These are phyloP conservation scores for Boletellus emodensis DNA, from an alignment of 768 basidiomycete genomes.

Conservation along the genomic window DNA sequence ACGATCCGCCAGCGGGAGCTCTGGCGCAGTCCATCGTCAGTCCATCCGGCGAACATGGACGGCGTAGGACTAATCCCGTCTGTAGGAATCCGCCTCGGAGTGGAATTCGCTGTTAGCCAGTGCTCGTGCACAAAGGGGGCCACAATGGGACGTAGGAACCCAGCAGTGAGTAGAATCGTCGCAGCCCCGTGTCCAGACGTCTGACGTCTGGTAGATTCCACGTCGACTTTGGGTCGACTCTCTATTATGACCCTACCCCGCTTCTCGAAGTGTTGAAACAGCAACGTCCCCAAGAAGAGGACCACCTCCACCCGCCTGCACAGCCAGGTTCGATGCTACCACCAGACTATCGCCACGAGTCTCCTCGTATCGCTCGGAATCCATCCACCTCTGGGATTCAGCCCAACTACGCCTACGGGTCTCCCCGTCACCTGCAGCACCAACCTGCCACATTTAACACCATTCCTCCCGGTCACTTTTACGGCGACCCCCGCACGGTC, in stretches of 20 bases:
- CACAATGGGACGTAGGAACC: slow-evolving; percentile 85
- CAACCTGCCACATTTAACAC: slow-evolving; percentile 26
- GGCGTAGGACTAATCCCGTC: background rate
- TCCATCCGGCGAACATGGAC: slow-evolving; percentile 9
- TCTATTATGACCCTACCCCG: slow-evolving; percentile 69
- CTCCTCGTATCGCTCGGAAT: slow-evolving; percentile 31
- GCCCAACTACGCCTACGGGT: slow-evolving; percentile 27
- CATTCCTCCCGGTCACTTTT: slow-evolving; percentile 42
- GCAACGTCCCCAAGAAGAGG: slow-evolving; percentile 29
- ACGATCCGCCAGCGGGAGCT: slow-evolving; percentile 40
- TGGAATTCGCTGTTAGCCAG: slow-evolving; percentile 81
- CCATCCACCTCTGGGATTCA: slow-evolving; percentile 27
- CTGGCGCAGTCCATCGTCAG: slow-evolving; percentile 65
- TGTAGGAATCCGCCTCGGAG: slow-evolving; percentile 71
- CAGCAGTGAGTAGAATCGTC: slow-evolving; percentile 58
- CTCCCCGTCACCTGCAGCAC: slow-evolving; percentile 32
- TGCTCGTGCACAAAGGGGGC: slow-evolving; percentile 77
- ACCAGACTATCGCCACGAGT: slow-evolving; percentile 32
- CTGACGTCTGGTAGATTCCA: slow-evolving; percentile 49
- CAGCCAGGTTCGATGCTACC: slow-evolving; percentile 30
- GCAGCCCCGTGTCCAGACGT: background rate
- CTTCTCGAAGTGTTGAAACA: slow-evolving; percentile 50
- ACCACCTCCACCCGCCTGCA: slow-evolving; percentile 17
- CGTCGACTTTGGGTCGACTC: slow-evolving; percentile 66
- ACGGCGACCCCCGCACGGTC: slow-evolving; percentile 29